Base-by-base conservation (phyloP, 2,329 filamentous ascomycete genomes). In the Diplodia sapinea region DNA sequence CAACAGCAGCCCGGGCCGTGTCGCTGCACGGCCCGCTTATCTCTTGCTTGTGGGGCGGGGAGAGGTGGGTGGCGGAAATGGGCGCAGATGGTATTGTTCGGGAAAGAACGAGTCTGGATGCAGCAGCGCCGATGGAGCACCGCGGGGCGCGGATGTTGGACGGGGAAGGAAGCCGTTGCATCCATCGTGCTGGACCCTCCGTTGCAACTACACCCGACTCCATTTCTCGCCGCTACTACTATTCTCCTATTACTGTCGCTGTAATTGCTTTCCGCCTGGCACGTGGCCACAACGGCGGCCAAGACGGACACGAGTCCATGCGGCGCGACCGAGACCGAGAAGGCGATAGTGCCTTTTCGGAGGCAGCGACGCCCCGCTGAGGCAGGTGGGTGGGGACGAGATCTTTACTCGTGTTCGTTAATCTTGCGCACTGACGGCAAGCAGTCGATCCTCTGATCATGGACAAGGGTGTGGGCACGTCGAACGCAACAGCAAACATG, bases 371-470 rank as follows among this genome's bases (percentile, higher is more conserved):
- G 23, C 2, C 23, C 23, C 23, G 23, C 23, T 26, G 23, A 3
- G 23, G 23, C 23, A 26, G 23, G 23, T 26, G 54, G 23, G 26
- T 36, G 56, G 20, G 23, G 56, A n/a, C 38, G 38, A 40, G 17
- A 13, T 36, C 43, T 23, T 62, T 43, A 62, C 57, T 62, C 57
- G 31, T 29, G 40, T 20, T 47, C 43, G 26, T 36, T 26, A 47
- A 36, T 61, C 57, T 43, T 40, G 38, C 40, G 56, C 56, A 51
- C 26, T 51, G 59, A 50, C 15, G 59, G 59, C 43, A 47, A 38
- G 20, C 36, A 36, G 55, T 47, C 43, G 47, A 63, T 63, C 59
- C 59, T 63, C 59, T n/a, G 59, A 63, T 63, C 59, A 63, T 23
- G 43, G n/a, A 51, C 59, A 63, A 47, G 59, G 59, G 59, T 47